Conservation (phyloP, 257 asterid genomes). For the Scutellaria minor region DNA sequence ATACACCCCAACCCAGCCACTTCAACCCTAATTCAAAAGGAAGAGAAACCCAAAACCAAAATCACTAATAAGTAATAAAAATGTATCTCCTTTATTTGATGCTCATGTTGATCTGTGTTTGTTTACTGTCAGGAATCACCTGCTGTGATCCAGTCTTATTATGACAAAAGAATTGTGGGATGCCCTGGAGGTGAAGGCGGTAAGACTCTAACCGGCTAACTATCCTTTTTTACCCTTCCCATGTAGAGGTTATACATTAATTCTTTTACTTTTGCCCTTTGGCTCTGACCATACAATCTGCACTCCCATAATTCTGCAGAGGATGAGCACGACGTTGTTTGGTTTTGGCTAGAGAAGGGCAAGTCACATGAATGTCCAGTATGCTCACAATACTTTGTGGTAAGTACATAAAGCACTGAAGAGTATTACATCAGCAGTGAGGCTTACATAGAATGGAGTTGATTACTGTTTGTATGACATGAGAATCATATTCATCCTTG, state of each 20-base stretch:
- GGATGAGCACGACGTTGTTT: conserved; percentile 97
- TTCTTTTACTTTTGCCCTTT: background rate
- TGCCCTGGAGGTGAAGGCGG: conserved; percentile 99
- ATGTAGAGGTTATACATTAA: background rate
- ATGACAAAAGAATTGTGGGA: conserved; percentile 91
- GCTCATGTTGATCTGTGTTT: conserved; percentile 20
- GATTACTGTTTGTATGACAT: conserved; percentile 1
- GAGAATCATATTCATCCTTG: conserved; percentile 1
- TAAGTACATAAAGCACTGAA: conserved; percentile 44
- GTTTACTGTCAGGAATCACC: conserved; percentile 80
- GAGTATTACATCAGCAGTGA: conserved; percentile 9
- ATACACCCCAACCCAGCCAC: background rate
- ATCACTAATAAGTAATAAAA: background rate
- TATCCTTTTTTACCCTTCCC: background rate
- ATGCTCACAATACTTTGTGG: conserved; percentile 91
- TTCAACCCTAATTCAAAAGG: background rate
- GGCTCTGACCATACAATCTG: conserved; percentile 28
- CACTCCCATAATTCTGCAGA: conserved; percentile 53
- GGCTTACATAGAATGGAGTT: background rate
- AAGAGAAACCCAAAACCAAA: background rate
- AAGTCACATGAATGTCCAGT: conserved; percentile 97
- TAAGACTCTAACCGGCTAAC: conserved; percentile 44
- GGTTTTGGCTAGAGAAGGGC: conserved; percentile 99
- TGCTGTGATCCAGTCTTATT: conserved; percentile 83
- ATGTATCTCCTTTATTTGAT: background rate